A percentile compares a stretch with the other conserved stretches of the same genome.
Evolutionary conservation across 495 filamentous ascomycete species (phyloP).

Genomic region (Trichoderma orchidacearum): DNA sequence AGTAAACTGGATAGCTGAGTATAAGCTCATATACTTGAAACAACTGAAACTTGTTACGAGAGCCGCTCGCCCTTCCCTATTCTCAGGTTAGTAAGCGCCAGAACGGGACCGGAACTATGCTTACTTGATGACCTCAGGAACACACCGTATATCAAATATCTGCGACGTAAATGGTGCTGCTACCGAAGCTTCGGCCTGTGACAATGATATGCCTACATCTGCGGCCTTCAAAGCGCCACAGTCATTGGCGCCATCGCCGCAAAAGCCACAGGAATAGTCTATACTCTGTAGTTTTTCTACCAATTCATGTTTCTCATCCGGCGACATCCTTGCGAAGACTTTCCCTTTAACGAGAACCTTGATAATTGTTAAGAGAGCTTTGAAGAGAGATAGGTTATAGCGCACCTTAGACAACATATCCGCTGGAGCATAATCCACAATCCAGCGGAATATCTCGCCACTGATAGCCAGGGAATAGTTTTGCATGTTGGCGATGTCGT

Average conservation of each 20-base stretch:
- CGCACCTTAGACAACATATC: slow-evolving; percentile 55
- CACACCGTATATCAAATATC: slow-evolving; percentile 92
- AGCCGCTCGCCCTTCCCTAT: slow-evolving; percentile 80
- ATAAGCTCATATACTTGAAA: slow-evolving; percentile 99
- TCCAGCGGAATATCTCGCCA: slow-evolving; percentile 94
- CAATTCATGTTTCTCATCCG: slow-evolving; percentile 96
- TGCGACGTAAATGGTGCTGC: slow-evolving; percentile 95
- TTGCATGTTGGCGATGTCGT: slow-evolving; percentile 59
- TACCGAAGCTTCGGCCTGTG: slow-evolving; percentile 95
- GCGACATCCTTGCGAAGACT: slow-evolving; percentile 97
- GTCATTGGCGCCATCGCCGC: slow-evolving; percentile 96
- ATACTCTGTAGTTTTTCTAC: slow-evolving; percentile 95
- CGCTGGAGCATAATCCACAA: slow-evolving; percentile 75
- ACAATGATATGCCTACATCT: slow-evolving; percentile 96
- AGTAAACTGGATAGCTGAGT: slow-evolving; percentile 98
- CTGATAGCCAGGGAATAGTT: slow-evolving; percentile 82
- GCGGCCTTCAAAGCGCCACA: slow-evolving; percentile 96
- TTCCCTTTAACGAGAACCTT: slow-evolving; percentile 83
- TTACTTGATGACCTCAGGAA: slow-evolving; percentile 79
- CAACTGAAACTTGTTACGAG: slow-evolving; percentile 97
- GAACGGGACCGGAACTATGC: background rate
- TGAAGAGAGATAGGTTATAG: no score
- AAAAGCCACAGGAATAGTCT: slow-evolving; percentile 93
- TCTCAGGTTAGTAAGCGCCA: background rate
- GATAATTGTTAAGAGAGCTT: slow-evolving; percentile 7